Evolutionary conservation across 805 yeast species (phyloP).

Genomic region (Kodamaea kaohsiungensis): DNA sequence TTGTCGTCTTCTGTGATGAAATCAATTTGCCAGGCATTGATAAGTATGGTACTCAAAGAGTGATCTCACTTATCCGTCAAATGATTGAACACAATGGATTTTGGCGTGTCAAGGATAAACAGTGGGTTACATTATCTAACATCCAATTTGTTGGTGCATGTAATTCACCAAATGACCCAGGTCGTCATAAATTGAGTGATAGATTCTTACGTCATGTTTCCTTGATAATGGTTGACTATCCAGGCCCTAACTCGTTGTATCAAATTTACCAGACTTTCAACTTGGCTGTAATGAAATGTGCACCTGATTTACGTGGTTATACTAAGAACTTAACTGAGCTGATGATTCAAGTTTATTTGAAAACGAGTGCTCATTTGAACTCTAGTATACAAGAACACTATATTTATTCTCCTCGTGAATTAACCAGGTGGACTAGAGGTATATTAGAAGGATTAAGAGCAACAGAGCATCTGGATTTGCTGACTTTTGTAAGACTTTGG

Average conservation of each 20-base stretch:
- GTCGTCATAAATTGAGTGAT: conserved; percentile 57
- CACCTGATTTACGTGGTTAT: conserved; percentile 62
- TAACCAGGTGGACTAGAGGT: conserved; percentile 87
- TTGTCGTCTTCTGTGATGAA: conserved; percentile 89
- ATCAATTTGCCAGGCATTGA: conserved; percentile 79
- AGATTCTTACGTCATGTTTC: conserved; percentile 70
- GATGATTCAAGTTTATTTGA: conserved; percentile 62
- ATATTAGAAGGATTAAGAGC: conserved; percentile 51
- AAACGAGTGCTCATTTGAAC: conserved; percentile 42
- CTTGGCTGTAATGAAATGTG: conserved; percentile 54
- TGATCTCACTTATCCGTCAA: conserved; percentile 72
- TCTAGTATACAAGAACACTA: conserved; percentile 54
- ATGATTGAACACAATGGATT: conserved; percentile 74
- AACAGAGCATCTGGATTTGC: conserved; percentile 29
- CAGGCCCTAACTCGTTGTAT: conserved; percentile 57
- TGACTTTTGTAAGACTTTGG: conserved; percentile 64
- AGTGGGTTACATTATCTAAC: conserved; percentile 66
- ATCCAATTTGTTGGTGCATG: conserved; percentile 94
- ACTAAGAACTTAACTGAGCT: conserved; percentile 54
- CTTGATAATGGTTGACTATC: conserved; percentile 76
- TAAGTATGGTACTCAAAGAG: conserved; percentile 69
- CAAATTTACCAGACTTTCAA: conserved; percentile 69
- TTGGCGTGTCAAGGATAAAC: conserved; percentile 59
- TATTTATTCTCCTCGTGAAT: conserved; percentile 84
- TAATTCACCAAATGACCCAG: conserved; percentile 82